Percentiles rank a stretch among this genome's conserved stretches.
Conservation (phyloP, 192 early-diverging fungal genomes). For the Spinellus fusiger region DNA sequence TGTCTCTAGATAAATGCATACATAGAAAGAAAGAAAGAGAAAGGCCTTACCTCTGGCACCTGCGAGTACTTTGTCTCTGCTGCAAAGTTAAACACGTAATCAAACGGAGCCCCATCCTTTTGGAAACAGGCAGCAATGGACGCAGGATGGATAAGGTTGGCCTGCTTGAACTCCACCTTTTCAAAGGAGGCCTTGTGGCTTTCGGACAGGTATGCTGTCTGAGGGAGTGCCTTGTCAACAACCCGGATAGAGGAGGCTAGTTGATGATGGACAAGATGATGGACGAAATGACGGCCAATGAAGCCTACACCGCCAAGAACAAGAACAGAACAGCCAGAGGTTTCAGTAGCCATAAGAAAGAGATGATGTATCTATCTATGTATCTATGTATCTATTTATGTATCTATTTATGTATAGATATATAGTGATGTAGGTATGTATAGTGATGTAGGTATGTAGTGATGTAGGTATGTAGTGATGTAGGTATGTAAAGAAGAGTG, state of each 20-base stretch:
- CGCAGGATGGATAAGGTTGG: slow-evolving; percentile 66
- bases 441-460: too few relatives aligned
- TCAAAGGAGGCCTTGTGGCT: slow-evolving; percentile 59
- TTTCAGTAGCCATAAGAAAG: slow-evolving; percentile 17
- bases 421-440: too few relatives aligned
- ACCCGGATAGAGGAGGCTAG: slow-evolving; percentile 61
- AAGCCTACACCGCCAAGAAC: slow-evolving; percentile 83
- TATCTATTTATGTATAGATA: too few relatives aligned
- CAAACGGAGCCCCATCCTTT: slow-evolving; percentile 64
- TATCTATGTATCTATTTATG: too few relatives aligned
- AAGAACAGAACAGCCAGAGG: slow-evolving; percentile 47
- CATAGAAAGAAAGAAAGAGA: background rate
- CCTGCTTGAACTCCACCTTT: slow-evolving; percentile 73
- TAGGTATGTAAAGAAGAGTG: too few relatives aligned
- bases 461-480: too few relatives aligned
- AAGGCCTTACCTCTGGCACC: slow-evolving; percentile 57
- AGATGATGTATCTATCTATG: too few relatives aligned
- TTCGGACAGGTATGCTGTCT: slow-evolving; percentile 69
- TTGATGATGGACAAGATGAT: slow-evolving; percentile 61
- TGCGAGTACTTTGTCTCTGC: slow-evolving; percentile 92
- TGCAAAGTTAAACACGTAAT: slow-evolving; percentile 95
- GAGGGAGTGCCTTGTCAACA: slow-evolving; percentile 77
- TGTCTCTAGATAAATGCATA: too few relatives aligned
- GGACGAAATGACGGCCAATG: slow-evolving; percentile 74
- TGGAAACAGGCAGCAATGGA: slow-evolving; percentile 69